These are phyloP conservation scores for Neurospora sp. DNA, from an alignment of 495 filamentous ascomycete genomes.

Conservation along the genomic window DNA sequence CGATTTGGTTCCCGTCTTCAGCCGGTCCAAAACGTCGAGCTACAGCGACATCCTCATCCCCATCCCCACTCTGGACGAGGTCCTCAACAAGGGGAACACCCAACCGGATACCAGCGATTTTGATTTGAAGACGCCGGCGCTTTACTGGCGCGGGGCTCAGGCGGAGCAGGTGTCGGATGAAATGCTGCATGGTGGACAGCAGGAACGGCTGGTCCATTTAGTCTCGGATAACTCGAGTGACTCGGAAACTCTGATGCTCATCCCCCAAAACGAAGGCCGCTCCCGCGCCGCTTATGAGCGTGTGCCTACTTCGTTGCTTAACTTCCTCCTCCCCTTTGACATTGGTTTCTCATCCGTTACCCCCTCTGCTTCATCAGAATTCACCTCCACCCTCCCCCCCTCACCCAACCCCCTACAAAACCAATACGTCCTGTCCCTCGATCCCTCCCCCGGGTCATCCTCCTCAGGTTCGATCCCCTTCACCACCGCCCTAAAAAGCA, in stretches of 20 bases:
- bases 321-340: conserved; percentile 28
- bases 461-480: background rate
- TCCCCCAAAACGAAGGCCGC: conserved; percentile 17
- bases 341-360: conserved; percentile 22
- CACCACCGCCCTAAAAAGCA: conserved; percentile 41
- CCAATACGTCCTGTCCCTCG: conserved; percentile 53
- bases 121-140: conserved; percentile 38
- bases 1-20: conserved; percentile 63
- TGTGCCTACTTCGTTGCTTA: conserved; percentile 21
- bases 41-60: conserved; percentile 72
- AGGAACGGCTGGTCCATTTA: conserved; percentile 54
- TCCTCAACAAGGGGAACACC: conserved; percentile 1
- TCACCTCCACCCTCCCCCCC: background rate
- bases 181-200: conserved; percentile 29
- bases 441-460: conserved; percentile 20
- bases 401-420: background rate
- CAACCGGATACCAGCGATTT: conserved; percentile 30
- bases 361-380: background rate
- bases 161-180: conserved; percentile 22
- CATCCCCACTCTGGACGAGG: conserved; percentile 58
- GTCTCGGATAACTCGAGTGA: conserved; percentile 36
- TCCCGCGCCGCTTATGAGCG: conserved; percentile 26
- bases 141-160: conserved; percentile 54
- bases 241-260: conserved; percentile 28
- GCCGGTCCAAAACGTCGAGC: conserved; percentile 55